A percentile compares a stretch with the other conserved stretches of the same genome.
Evolutionary conservation across 768 basidiomycete species (phyloP).

Genomic region (Rhizopogon vinicolor): DNA sequence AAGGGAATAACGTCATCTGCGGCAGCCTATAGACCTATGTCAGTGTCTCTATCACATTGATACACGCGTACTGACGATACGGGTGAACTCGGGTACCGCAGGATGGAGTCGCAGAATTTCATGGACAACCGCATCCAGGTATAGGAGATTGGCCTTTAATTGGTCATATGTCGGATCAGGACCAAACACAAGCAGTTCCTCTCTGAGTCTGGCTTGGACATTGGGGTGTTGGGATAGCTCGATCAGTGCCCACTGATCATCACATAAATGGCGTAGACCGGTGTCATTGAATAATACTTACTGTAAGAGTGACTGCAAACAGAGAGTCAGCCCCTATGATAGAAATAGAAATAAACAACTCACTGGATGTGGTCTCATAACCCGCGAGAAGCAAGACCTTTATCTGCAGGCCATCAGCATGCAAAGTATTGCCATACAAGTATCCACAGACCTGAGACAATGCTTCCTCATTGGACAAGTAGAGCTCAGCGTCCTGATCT

Average conservation of each 20-base stretch:
- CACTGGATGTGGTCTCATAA: conserved; percentile 38
- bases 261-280: neutral
- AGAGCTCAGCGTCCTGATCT: conserved; percentile 19
- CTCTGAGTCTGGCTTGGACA: conserved; percentile 39
- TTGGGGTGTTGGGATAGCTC: conserved; percentile 36
- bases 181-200: conserved; percentile 42
- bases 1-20: conserved; percentile 59
- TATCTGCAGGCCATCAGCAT: conserved; percentile 14
- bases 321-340: neutral
- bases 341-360: neutral
- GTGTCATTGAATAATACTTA: neutral
- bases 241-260: conserved; percentile 48
- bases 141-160: conserved; percentile 44
- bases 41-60: conserved; percentile 20
- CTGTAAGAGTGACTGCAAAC: conserved; percentile 20
- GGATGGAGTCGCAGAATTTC: conserved; percentile 44
- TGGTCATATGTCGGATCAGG: conserved; percentile 53
- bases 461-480: conserved; percentile 38
- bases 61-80: conserved; percentile 14
- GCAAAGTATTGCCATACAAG: neutral
- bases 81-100: conserved; percentile 22
- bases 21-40: conserved; percentile 38
- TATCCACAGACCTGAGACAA: conserved; percentile 22
- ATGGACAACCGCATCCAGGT: conserved; percentile 48
- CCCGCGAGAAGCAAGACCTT: conserved; percentile 35